These are phyloP conservation scores for Coemansia sp. DNA, from an alignment of 192 early-diverging fungal species.

Conservation along the genomic window DNA sequence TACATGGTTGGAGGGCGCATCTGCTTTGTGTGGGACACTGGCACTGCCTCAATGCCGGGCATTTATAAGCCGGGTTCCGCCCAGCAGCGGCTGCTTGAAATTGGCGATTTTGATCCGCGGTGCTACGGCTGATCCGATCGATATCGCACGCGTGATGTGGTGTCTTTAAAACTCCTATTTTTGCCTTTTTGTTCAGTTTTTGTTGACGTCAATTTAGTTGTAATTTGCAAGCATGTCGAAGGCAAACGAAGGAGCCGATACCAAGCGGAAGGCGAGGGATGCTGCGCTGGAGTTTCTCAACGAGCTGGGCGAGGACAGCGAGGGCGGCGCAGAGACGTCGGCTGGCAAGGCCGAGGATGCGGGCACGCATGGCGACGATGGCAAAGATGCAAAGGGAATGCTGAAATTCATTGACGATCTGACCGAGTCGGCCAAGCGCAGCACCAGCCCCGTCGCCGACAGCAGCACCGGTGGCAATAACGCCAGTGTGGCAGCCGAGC, in stretches of 20 bases:
- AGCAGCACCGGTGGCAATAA: constrained; percentile 1
- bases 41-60: neutral
- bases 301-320: constrained; percentile 35
- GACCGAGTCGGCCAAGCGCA: constrained; percentile 48
- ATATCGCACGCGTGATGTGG: too few species aligned
- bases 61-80: neutral
- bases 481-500: neutral
- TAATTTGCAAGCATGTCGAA: constrained; percentile 26
- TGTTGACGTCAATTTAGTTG: neutral
- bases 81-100: too few species aligned
- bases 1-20: too few species aligned
- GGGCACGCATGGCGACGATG: constrained; percentile 9
- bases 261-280: constrained; percentile 49
- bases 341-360: constrained; percentile 3
- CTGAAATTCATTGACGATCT: constrained; percentile 49
- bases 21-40: too few species aligned
- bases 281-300: constrained; percentile 51
- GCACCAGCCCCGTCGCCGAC: constrained; percentile 6
- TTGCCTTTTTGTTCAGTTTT: constrained; percentile 3
- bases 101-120: too few species aligned
- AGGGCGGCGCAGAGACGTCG: neutral
- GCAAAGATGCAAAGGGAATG: constrained; percentile 31
- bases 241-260: constrained; percentile 9
- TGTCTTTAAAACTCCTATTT: too few species aligned
- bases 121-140: too few species aligned